A percentile compares a stretch with the other conserved stretches of the same genome.
phyloP scores from a whole-genome alignment of 2,329 filamentous ascomycete species.

The Elsinoe perseae region DNA sequence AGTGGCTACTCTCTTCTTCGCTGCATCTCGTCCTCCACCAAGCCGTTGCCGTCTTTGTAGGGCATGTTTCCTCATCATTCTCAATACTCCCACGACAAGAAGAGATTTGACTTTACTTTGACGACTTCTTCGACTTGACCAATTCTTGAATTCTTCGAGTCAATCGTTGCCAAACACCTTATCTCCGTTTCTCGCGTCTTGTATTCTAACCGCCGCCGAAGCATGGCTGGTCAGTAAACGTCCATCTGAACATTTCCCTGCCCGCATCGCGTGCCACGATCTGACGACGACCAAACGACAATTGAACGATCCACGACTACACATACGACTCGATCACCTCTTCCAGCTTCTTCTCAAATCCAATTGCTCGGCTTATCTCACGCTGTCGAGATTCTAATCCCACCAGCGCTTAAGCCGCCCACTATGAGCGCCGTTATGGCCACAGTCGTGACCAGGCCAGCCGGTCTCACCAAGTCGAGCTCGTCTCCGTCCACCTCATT shows the following conservation, averaged over 20 bases:
- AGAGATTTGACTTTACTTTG: not conserved
- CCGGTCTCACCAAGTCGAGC: constrained; percentile 8
- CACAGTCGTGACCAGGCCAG: constrained; percentile 13
- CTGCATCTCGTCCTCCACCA: not conserved
- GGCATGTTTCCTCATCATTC: not conserved
- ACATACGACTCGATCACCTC: not conserved
- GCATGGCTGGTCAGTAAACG: constrained; percentile 8
- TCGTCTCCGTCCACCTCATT: constrained; percentile 47
- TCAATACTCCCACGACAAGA: not conserved
- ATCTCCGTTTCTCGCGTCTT: constrained; percentile 2
- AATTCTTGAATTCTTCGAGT: not conserved
- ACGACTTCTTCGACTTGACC: not conserved
- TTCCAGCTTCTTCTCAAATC: not conserved
- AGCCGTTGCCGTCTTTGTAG: not conserved
- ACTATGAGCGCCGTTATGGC: constrained; percentile 15
- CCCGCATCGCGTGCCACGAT: constrained; percentile 11
- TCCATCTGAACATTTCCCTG: constrained; percentile 3
- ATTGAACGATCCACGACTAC: not conserved
- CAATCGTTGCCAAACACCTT: not conserved
- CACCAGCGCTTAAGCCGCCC: not conserved
- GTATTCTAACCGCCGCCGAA: constrained; percentile 5
- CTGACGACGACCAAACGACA: not conserved
- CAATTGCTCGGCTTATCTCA: not conserved
- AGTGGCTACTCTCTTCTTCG: not conserved
- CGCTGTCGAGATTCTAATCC: not conserved